Evolutionary conservation across 768 basidiomycete genomes (phyloP), one percentile per base, ranked within the genome.

Genomic region (Hericium alpestre): DNA sequence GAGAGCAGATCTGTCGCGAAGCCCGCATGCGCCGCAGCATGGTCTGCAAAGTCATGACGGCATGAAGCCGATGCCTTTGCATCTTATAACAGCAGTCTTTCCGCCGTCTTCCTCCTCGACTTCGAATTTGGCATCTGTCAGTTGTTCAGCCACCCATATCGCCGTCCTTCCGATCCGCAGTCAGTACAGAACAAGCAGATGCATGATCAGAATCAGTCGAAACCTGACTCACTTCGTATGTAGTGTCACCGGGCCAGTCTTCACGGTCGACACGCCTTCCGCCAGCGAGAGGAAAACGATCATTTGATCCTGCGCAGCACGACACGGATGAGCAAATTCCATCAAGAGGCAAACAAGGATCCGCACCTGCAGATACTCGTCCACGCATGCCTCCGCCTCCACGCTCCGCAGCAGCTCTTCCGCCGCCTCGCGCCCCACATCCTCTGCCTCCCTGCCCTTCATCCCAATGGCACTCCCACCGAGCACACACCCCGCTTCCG

Each of bases 251-350:
- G 80, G 84, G 1, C 80, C 78, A 23, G 70, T 77, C 49, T 72
- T 74, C 27, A 90, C 72, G 54, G 72, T 72, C 11, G 86, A 89
- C 25, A 63, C 75, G 4, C 86, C 86, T 51, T 82, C 68, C 9
- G 87, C 86, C 16, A 90, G 73, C 9, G 86, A 86, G 71, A 90
- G 79, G 64, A 88, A 83, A 39, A 90, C 78, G 49, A 90, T 81
- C 18, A 90, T 83, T 64, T 90, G 88, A 67, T 91, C 89, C 74
- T 87, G 74, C 16, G 75, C 61, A 71, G 72, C 74, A 7, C 25
- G 16, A 41, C 10, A 10, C 12, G 25, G 18, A 15, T 27, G 37
- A 22, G n/a, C 12, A 46, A 38, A 32, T 20, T 25, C 20, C 5
- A 18, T 20, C 7, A 11, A 23, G 12, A 10, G 9, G 18, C 40